Evolutionary conservation across 106 monocot genomes (phyloP).

Genomic region (Apostasia shenzhenica): DNA sequence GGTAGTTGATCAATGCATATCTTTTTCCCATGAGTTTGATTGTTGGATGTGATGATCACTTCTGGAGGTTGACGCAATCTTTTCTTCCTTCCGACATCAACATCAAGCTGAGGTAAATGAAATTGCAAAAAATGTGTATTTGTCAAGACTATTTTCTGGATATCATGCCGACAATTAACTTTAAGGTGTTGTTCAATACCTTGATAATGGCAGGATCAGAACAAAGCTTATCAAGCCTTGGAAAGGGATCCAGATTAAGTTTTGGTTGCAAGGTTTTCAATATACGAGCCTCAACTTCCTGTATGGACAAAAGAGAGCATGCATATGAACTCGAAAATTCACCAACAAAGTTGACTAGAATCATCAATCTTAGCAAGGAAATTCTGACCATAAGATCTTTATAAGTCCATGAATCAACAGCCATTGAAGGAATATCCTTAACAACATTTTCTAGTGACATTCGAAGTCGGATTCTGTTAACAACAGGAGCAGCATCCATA

Average conservation of each 20-base stretch:
- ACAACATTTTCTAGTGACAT: slow-evolving; percentile 94
- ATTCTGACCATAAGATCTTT: slow-evolving; percentile 73
- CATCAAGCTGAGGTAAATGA: slow-evolving; percentile 54
- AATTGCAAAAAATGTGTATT: background rate
- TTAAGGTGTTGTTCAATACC: slow-evolving; percentile 25
- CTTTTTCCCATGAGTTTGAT: slow-evolving; percentile 66
- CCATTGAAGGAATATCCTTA: slow-evolving; percentile 72
- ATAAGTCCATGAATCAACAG: slow-evolving; percentile 97
- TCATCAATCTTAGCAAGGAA: background rate
- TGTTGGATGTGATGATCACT: slow-evolving; percentile 38
- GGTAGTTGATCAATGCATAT: slow-evolving; percentile 51
- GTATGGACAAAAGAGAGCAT: slow-evolving; percentile 12
- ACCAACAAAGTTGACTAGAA: slow-evolving; percentile 3
- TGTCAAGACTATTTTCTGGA: slow-evolving; percentile 2
- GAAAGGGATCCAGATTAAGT: slow-evolving; percentile 70
- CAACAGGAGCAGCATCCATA: slow-evolving; percentile 24
- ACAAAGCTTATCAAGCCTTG: slow-evolving; percentile 70
- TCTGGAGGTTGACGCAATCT: slow-evolving; percentile 43
- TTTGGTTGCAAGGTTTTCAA: slow-evolving; percentile 71
- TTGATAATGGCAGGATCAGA: slow-evolving; percentile 33
- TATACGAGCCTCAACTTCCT: slow-evolving; percentile 92
- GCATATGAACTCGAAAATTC: background rate
- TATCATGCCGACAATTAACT: background rate
- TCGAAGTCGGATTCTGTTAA: slow-evolving; percentile 68
- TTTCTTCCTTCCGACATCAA: slow-evolving; percentile 61